A percentile compares a stretch with the other conserved stretches of the same genome.
Conservation (phyloP, 2,329 filamentous ascomycete genomes). For the Sclerotiophoma versabilis region DNA sequence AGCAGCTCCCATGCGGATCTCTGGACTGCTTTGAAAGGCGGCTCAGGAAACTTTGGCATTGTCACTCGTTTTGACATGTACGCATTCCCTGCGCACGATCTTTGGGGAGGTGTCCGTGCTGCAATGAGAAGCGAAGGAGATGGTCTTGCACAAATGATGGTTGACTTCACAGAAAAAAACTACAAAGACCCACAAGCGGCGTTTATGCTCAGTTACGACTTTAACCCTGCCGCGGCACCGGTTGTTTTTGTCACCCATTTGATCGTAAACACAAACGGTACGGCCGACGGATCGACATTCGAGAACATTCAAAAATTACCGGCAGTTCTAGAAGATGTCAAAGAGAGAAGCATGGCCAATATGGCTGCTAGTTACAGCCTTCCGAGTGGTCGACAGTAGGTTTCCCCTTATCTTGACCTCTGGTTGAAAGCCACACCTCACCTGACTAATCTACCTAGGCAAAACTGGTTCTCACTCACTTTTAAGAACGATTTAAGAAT, state of each 20-base stretch:
- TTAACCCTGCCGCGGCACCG: conserved; percentile 2
- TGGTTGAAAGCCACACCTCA: no score
- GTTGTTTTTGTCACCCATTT: conserved; percentile 14
- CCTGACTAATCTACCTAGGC: no score
- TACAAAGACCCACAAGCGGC: conserved; percentile 21
- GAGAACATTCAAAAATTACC: conserved; percentile 16
- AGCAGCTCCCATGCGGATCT: conserved; percentile 22
- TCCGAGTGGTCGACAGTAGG: conserved; percentile 17
- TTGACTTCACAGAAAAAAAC: conserved; percentile 35
- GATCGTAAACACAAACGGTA: conserved; percentile 14
- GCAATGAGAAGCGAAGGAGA: neutral
- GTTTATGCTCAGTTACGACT: conserved; percentile 17
- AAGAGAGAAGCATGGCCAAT: conserved; percentile 20
- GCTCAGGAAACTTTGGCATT: conserved; percentile 34
- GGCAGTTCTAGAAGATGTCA: conserved; percentile 18
- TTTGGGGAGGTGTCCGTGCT: conserved; percentile 21
- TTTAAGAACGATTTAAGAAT: conserved; percentile 39
- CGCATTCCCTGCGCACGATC: conserved; percentile 20
- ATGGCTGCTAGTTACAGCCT: conserved; percentile 12
- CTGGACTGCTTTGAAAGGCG: conserved; percentile 42
- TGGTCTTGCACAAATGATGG: conserved; percentile 2
- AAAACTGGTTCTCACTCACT: conserved; percentile 28
- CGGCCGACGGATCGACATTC: conserved; percentile 1
- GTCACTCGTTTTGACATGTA: conserved; percentile 28
- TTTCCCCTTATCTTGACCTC: no score